A percentile compares a stretch with the other conserved stretches of the same genome.
Conservation (phyloP, 2,329 filamentous ascomycete species). For the Trichoderma pleuroti region DNA sequence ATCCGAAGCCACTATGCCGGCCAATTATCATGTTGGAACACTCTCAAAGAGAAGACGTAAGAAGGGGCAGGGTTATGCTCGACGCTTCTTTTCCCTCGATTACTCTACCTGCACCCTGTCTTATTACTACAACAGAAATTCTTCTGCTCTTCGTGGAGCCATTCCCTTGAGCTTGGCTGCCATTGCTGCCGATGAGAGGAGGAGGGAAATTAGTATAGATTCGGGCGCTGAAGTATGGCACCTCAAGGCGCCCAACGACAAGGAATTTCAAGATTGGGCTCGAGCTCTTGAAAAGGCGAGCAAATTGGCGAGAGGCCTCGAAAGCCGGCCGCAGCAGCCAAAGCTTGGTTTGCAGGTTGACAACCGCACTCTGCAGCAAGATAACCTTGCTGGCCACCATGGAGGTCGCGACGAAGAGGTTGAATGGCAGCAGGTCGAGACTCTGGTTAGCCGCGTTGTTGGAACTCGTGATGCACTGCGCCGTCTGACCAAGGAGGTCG, state of each 20-base stretch:
- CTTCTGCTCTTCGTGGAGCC: conserved; percentile 84
- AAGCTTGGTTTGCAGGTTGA: conserved; percentile 29
- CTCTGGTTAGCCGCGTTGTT: conserved; percentile 78
- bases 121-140: conserved; percentile 93
- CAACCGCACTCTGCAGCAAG: conserved; percentile 23
- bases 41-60: conserved; percentile 89
- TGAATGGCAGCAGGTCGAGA: conserved; percentile 85
- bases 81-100: conserved; percentile 93
- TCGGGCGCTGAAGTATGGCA: conserved; percentile 98
- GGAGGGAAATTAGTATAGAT: conserved; percentile 91
- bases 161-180: conserved; percentile 90
- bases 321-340: conserved; percentile 33
- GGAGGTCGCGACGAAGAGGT: conserved; percentile 59
- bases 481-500: conserved; percentile 79
- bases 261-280: conserved; percentile 87
- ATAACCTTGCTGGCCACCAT: conserved; percentile 15
- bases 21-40: conserved; percentile 74
- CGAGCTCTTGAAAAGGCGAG: conserved; percentile 80
- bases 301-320: conserved; percentile 56
- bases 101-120: conserved; percentile 92
- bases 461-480: conserved; percentile 86
- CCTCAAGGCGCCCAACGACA: conserved; percentile 73
- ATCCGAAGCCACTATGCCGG: conserved; percentile 42
- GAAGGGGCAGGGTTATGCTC: conserved; percentile 87
- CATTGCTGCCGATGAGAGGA: conserved; percentile 82